Conservation (phyloP, 345 rosid genomes). For the Linum tenue region DNA sequence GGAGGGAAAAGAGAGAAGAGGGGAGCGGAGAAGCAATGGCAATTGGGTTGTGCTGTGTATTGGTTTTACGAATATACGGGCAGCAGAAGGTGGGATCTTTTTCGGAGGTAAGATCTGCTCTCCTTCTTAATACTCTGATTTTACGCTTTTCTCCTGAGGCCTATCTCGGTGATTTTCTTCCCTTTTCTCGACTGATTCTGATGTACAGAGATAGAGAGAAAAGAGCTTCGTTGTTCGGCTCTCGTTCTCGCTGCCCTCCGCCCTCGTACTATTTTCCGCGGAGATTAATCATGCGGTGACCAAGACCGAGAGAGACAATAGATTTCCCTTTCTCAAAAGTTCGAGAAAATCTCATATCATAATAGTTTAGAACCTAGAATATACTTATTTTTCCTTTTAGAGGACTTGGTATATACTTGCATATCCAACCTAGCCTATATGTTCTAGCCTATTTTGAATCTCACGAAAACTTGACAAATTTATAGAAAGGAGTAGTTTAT, state of each 20-base stretch:
- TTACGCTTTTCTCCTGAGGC: not conserved
- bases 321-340: too few relatives aligned
- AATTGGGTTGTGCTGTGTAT: not conserved
- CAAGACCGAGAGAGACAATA: too few relatives aligned
- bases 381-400: too few relatives aligned
- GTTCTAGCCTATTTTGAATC: too few relatives aligned
- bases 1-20: not conserved
- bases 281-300: too few relatives aligned
- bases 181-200: not conserved
- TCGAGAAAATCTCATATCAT: too few relatives aligned
- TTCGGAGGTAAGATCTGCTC: constrained; percentile 29
- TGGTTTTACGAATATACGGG: constrained; percentile 13
- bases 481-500: too few relatives aligned
- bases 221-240: not conserved
- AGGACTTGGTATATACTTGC: too few relatives aligned
- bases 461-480: too few relatives aligned
- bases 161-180: constrained; percentile 3
- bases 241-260: not conserved
- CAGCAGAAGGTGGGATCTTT: constrained; percentile 18
- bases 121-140: constrained; percentile 7
- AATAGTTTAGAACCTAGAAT: too few relatives aligned
- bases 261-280: too few relatives aligned
- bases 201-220: not conserved
- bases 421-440: too few relatives aligned
- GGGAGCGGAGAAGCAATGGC: constrained; percentile 11